Base-by-base conservation (phyloP, 108 stramenopile species). In the Fragilaria radians region DNA sequence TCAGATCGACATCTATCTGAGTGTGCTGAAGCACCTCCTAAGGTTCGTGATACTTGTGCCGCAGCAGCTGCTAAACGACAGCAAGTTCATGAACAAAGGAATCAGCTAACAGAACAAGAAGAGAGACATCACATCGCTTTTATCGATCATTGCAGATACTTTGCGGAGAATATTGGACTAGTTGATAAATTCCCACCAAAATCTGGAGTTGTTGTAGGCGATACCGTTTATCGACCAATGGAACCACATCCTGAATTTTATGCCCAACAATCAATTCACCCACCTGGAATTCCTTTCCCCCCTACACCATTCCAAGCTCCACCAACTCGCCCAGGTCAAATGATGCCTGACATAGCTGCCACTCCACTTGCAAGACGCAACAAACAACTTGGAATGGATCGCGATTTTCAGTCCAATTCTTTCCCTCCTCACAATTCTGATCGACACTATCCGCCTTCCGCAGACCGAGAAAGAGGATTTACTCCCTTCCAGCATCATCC, bases 121-220 rank as follows among this genome's bases (percentile, higher is more conserved):
- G 59, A 70, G 2, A 32, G 42, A 22, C 31, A 57, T 18, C 51
- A 24, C 19, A 64, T 52, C 32, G 67, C 63, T 5, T 49, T 72
- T 11, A 17, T 72, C 22, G 76, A 71, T 33, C 67, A 69, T 32
- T 77, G 76, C 33, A 67, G 62, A 1, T 57, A 46, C 1, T 51
- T 77, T 49, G 62, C 66, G 32, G 55, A 57, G 28, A 54, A 50
- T 22, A 25, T 64, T 58, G 71, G 67, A 26, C 58, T 72, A 45
- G 59, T 64, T 11, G 66, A 77, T 27, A 61, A 62, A 47, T 57
- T 62, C 28, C 71, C 61, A 22, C 62, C 56, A 49, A 72, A 72
- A 48, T 47, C 59, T 48, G 76, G 76, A 48, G 66, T 77, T 49
- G 67, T 48, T 27, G 71, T 70, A 70, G 48, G n/a, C 1, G 61